phyloP scores from a whole-genome alignment of 1,139 yeast genomes.

The Kurtzmaniella quercitrusa region DNA sequence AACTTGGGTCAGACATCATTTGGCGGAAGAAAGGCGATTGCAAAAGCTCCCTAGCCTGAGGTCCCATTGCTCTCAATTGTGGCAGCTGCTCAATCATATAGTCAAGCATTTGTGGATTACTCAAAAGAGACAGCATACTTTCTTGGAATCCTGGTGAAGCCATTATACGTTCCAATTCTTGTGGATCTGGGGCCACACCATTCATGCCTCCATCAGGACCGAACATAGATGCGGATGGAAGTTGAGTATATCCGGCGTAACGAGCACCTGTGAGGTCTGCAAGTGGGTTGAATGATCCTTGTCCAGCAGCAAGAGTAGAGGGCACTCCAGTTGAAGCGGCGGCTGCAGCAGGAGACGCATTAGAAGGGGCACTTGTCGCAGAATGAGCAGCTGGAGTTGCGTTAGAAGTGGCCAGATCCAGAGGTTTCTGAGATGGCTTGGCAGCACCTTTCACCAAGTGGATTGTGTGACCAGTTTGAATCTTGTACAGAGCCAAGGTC shows the following conservation, averaged over 20 bases:
- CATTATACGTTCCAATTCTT: conserved; percentile 70
- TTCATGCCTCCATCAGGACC: conserved; percentile 95
- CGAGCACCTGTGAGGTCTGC: conserved; percentile 94
- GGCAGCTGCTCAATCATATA: conserved; percentile 81
- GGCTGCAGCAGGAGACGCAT: conserved; percentile 7
- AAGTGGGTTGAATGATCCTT: conserved; percentile 82
- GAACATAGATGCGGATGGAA: conserved; percentile 86
- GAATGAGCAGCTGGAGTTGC: conserved; percentile 10
- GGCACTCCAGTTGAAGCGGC: conserved; percentile 43
- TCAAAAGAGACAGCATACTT: conserved; percentile 72
- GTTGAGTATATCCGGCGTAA: conserved; percentile 85
- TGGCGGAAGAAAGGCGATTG: conserved; percentile 82
- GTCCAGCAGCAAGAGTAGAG: conserved; percentile 78
- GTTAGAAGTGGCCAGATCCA: conserved; percentile 18
- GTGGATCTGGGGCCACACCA: conserved; percentile 64
- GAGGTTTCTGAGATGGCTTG: conserved; percentile 16
- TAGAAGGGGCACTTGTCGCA: conserved; percentile 9
- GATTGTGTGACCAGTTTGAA: conserved; percentile 80
- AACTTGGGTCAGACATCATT: conserved; percentile 81
- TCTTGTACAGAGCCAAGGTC: conserved; percentile 68
- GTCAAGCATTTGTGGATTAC: conserved; percentile 81
- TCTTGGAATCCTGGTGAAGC: conserved; percentile 78
- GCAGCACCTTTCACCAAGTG: conserved; percentile 78
- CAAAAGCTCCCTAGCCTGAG: conserved; percentile 80
- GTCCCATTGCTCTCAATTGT: conserved; percentile 81